phyloP scores from a whole-genome alignment of 2,329 filamentous ascomycete genomes.

The Exserohilum turcica region DNA sequence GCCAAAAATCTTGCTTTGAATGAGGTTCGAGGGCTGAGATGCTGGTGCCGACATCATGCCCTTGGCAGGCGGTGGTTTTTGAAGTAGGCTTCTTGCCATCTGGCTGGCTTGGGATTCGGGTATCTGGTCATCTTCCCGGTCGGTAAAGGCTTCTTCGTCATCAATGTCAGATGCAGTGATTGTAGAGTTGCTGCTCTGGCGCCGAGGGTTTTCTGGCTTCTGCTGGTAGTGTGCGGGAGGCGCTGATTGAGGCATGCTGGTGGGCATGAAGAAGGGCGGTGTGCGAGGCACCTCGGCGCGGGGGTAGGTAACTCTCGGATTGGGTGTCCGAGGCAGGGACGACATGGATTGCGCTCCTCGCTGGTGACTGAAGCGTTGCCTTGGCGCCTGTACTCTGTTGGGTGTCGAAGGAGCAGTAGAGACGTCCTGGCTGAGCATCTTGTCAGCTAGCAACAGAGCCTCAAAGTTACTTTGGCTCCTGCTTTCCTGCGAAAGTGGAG shows the following conservation, averaged over 20 bases:
- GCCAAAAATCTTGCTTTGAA: constrained; percentile 69
- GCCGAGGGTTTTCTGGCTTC: constrained; percentile 49
- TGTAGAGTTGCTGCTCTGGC: constrained; percentile 71
- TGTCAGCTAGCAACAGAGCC: constrained; percentile 72
- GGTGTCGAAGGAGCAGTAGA: constrained; percentile 77
- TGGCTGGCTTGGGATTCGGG: constrained; percentile 78
- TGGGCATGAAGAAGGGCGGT: constrained; percentile 41
- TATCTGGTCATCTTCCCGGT: constrained; percentile 69
- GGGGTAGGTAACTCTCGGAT: constrained; percentile 61
- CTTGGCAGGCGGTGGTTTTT: constrained; percentile 57
- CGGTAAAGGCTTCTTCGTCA: constrained; percentile 58
- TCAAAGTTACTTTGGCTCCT: constrained; percentile 71
- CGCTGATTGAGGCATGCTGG: constrained; percentile 49
- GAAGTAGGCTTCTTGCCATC: constrained; percentile 75
- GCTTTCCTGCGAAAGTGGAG: constrained; percentile 55
- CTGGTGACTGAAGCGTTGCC: constrained; percentile 66
- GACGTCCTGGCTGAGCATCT: constrained; percentile 78
- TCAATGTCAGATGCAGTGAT: constrained; percentile 50
- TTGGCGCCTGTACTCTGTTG: constrained; percentile 53
- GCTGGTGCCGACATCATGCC: constrained; percentile 35
- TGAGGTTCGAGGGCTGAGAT: constrained; percentile 41
- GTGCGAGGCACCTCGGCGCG: constrained; percentile 62
- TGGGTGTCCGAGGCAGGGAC: constrained; percentile 79
- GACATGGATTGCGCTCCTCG: constrained; percentile 83
- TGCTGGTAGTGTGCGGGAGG: constrained; percentile 44